phyloP scores from a whole-genome alignment of 2,329 filamentous ascomycete genomes.

The Thermomyces lanuginosus region DNA sequence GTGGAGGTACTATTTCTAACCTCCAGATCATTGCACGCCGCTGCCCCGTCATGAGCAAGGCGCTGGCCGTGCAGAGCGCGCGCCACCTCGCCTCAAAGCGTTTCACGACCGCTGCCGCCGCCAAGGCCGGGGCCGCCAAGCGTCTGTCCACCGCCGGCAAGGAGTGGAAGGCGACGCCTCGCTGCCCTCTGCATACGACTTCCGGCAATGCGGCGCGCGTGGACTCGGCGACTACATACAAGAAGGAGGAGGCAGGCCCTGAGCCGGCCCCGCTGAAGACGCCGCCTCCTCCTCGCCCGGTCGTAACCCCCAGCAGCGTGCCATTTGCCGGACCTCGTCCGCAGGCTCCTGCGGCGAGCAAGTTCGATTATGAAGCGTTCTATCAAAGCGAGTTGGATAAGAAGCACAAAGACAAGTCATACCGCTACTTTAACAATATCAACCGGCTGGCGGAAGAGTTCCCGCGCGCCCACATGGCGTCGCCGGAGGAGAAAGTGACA shows the following conservation, averaged over 20 bases:
- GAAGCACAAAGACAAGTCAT: conserved; percentile 99
- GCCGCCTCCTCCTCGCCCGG: conserved; percentile 11
- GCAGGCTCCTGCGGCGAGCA: conserved; percentile 33
- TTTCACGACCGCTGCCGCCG: conserved; percentile 22
- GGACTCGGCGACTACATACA: conserved; percentile 36
- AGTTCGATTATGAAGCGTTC: conserved; percentile 83
- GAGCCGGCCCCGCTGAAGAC: conserved; percentile 12
- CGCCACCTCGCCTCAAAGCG: conserved; percentile 25
- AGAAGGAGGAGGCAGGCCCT: conserved; percentile 32
- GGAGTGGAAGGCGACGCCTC: conserved; percentile 34
- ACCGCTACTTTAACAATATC: conserved; percentile 99
- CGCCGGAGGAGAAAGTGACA: conserved; percentile 68
- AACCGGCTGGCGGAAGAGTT: conserved; percentile 95
- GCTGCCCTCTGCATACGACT: conserved; percentile 62
- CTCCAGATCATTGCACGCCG: conserved; percentile 84
- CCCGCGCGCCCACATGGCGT: conserved; percentile 79
- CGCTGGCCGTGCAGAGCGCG: conserved; percentile 63
- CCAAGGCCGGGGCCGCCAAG: conserved; percentile 12
- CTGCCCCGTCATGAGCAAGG: conserved; percentile 98
- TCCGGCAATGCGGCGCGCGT: conserved; percentile 62
- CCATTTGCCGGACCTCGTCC: conserved; percentile 31
- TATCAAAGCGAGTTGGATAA: conserved; percentile 82
- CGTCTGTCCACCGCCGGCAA: too few species aligned
- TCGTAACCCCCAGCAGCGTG: conserved; percentile 14
- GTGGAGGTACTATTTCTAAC: conserved; percentile 91